Conservation (phyloP, 352 stramenopile genomes). For the Blastocystis hominis region DNA sequence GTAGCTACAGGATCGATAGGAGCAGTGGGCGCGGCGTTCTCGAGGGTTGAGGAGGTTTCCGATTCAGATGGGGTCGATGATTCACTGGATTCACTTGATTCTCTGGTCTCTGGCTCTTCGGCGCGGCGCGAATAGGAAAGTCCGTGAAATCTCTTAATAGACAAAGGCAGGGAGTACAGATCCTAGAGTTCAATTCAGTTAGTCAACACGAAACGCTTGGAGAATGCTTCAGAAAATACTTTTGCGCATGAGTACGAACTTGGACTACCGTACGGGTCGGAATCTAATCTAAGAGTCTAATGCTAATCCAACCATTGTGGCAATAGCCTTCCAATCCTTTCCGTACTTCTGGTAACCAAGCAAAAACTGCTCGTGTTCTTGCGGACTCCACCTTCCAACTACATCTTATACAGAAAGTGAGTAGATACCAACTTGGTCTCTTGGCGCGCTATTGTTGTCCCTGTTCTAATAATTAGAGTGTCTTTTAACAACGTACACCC, state of each 20-base stretch:
- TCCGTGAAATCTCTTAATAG: slow-evolving; percentile 27
- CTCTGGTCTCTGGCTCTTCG: background rate
- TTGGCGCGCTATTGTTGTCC: background rate
- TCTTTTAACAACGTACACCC: background rate
- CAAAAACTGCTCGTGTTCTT: slow-evolving; percentile 75
- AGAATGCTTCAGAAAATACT: slow-evolving; percentile 76
- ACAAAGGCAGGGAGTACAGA: background rate
- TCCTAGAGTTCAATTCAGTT: background rate
- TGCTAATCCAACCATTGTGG: background rate
- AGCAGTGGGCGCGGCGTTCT: no score
- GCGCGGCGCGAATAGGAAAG: background rate
- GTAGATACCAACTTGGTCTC: background rate
- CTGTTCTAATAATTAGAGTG: background rate
- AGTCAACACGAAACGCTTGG: slow-evolving; percentile 21
- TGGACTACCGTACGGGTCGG: slow-evolving; percentile 66
- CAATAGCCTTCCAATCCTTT: slow-evolving; percentile 76
- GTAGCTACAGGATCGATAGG: background rate
- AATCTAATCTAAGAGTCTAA: slow-evolving; percentile 10
- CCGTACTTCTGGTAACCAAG: slow-evolving; percentile 72
- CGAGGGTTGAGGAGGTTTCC: background rate
- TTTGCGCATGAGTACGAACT: slow-evolving; percentile 77
- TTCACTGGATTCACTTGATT: background rate
- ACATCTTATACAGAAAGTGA: background rate
- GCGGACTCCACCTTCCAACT: slow-evolving; percentile 72
- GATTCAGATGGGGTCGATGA: background rate